Evolutionary conservation across 2,329 filamentous ascomycete species (phyloP).

Genomic region (Sporothrix variecibatus): DNA sequence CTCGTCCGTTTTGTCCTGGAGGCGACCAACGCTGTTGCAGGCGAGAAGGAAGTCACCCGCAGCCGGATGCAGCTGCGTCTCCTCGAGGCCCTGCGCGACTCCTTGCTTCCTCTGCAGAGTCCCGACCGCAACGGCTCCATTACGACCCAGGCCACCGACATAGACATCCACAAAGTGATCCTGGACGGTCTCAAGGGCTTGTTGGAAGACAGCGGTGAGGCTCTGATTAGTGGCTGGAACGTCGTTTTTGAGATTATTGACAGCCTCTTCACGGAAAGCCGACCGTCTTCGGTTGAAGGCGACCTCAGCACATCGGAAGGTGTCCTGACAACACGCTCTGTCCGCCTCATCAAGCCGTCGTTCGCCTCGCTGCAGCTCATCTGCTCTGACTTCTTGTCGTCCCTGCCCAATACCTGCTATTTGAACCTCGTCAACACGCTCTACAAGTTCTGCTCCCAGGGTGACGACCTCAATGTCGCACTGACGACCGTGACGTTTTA

Average conservation of each 20-base stretch:
- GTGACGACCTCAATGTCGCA: slow-evolving; percentile 92
- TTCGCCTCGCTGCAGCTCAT: slow-evolving; percentile 91
- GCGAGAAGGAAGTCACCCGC: slow-evolving; percentile 52
- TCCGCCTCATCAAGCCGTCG: slow-evolving; percentile 77
- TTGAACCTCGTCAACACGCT: slow-evolving; percentile 81
- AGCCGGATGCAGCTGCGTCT: slow-evolving; percentile 71
- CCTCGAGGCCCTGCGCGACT: slow-evolving; percentile 64
- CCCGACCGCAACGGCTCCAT: slow-evolving; percentile 56
- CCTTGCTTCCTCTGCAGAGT: slow-evolving; percentile 60
- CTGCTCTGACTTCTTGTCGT: slow-evolving; percentile 87
- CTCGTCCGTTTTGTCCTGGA: slow-evolving; percentile 61
- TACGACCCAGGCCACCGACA: slow-evolving; percentile 63
- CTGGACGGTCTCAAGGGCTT: slow-evolving; percentile 80
- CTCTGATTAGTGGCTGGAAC: slow-evolving; percentile 79
- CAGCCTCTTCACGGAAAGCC: slow-evolving; percentile 68
- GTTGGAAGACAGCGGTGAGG: slow-evolving; percentile 86
- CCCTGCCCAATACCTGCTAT: slow-evolving; percentile 70
- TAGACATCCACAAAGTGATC: slow-evolving; percentile 78
- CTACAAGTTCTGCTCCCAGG: slow-evolving; percentile 84
- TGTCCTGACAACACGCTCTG: slow-evolving; percentile 59
- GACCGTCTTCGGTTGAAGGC: slow-evolving; percentile 33
- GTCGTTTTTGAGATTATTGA: slow-evolving; percentile 82
- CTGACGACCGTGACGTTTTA: slow-evolving; percentile 95
- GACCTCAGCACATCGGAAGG: slow-evolving; percentile 32
- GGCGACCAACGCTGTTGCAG: slow-evolving; percentile 57